Evolutionary conservation across 345 rosid genomes (phyloP), one percentile per base, ranked within the genome.

Genomic region (Turritis glabra): DNA sequence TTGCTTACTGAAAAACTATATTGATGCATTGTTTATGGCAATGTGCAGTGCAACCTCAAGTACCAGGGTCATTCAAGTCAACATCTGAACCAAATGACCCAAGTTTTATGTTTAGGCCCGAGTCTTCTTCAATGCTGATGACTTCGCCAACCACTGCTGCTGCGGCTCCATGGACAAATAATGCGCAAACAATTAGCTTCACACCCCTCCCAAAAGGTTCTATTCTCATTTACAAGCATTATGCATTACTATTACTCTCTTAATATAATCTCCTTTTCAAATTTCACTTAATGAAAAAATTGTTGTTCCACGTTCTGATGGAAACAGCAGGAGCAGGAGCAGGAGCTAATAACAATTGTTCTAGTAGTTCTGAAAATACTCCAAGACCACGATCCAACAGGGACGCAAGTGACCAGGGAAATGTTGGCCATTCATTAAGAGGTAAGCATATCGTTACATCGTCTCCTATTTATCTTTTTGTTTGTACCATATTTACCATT

Each of bases 331-430:
- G 75, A 26, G 64, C 87, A 46, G 60, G 69, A 19, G 72, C 60
- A 38, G 64, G 71, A 26, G 72, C 59, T 21, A 79, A 73, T 67
- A 88, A 82, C 75, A 89, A 88, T 76, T 81, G 79, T 40, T 86
- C 88, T 70, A 89, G 92, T 80, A 85, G 90, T 71, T 81, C 83
- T 30, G 93, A 91, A 72, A 83, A 90, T 78, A 84, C 80, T 67
- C 87, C 82, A 27, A 86, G 84, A 76, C 72, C 82, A 64, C 83
- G 11, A 64, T 38, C 79, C 32, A 67, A 21, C 44, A 75, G 72
- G 25, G 88, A 91, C 65, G 64, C 80, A 59, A 73, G 74, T 52
- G 86, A 85, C 11, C 93, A 71, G 57, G 91, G 79, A 30, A 86
- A 84, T 76, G 70, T 44, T 64, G 76, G 80, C 65, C 86, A 83